These are phyloP conservation scores for Schizosaccharomyces osmophilus DNA, from an alignment of 805 yeast genomes.

Conservation along the genomic window DNA sequence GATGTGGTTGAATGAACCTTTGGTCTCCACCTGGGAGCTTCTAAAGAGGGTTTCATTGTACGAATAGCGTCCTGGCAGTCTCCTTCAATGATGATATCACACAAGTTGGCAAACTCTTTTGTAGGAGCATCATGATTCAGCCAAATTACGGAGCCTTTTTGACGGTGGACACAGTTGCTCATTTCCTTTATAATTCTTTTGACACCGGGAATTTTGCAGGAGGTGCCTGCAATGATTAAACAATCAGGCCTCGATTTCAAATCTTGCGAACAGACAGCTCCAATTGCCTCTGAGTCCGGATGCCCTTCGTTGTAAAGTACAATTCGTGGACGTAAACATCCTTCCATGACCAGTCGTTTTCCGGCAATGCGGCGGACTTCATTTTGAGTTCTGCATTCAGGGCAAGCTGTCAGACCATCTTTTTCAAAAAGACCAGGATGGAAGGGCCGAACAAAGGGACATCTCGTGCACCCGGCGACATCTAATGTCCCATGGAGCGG, in stretches of 20 bases:
- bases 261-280: constrained; percentile 45
- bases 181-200: constrained; percentile 46
- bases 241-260: constrained; percentile 39
- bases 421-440: constrained; percentile 22
- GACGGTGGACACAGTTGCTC: constrained; percentile 48
- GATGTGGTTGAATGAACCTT: background rate
- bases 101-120: background rate
- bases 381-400: constrained; percentile 33
- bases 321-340: constrained; percentile 65
- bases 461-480: constrained; percentile 47
- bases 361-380: constrained; percentile 38
- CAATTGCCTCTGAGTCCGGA: constrained; percentile 60
- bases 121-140: constrained; percentile 41
- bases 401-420: constrained; percentile 24
- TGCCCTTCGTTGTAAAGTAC: constrained; percentile 87
- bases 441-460: constrained; percentile 42
- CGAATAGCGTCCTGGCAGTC: background rate
- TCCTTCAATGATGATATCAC: background rate
- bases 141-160: constrained; percentile 54
- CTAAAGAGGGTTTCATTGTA: background rate
- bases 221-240: constrained; percentile 76
- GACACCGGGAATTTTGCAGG: constrained; percentile 76
- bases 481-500: constrained; percentile 82
- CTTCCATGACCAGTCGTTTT: constrained; percentile 51
- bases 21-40: background rate